Evolutionary conservation across 2,329 filamentous ascomycete genomes (phyloP).

Genomic region (Ceratocystis smalleyi): DNA sequence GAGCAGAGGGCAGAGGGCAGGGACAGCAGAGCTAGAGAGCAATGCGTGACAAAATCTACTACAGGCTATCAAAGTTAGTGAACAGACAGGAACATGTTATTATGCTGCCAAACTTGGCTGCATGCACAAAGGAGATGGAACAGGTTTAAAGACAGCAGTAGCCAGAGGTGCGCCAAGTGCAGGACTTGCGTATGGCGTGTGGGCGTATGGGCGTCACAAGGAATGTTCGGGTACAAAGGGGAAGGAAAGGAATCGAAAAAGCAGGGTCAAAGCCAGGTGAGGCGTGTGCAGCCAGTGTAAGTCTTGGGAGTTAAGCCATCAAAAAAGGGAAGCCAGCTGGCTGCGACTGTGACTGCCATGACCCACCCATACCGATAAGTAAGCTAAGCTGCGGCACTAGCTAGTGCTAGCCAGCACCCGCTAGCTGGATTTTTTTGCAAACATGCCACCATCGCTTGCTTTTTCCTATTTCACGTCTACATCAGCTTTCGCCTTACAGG

Average conservation of each 20-base stretch:
- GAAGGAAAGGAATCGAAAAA: slow-evolving; percentile 4
- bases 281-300: slow-evolving; percentile 1
- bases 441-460: not conserved
- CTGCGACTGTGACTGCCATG: not conserved
- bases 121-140: slow-evolving; percentile 4
- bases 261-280: not conserved
- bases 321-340: not conserved
- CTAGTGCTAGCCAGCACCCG: not conserved
- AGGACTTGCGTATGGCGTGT: not conserved
- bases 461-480: not conserved
- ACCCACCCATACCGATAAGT: not conserved
- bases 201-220: slow-evolving; percentile 1
- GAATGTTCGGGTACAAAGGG: slow-evolving; percentile 6
- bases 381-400: not conserved
- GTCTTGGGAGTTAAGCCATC: slow-evolving; percentile 1
- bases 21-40: not conserved
- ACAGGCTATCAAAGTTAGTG: not conserved
- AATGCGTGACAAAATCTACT: slow-evolving; percentile 3
- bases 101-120: not conserved
- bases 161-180: no score
- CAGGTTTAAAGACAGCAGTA: slow-evolving; percentile 4
- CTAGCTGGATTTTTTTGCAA: no score
- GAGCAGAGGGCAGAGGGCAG: not conserved
- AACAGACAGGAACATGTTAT: not conserved
- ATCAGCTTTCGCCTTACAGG: not conserved